These are phyloP conservation scores for Quercus wislizeni DNA, from an alignment of 306 rosid genomes.

Conservation along the genomic window DNA sequence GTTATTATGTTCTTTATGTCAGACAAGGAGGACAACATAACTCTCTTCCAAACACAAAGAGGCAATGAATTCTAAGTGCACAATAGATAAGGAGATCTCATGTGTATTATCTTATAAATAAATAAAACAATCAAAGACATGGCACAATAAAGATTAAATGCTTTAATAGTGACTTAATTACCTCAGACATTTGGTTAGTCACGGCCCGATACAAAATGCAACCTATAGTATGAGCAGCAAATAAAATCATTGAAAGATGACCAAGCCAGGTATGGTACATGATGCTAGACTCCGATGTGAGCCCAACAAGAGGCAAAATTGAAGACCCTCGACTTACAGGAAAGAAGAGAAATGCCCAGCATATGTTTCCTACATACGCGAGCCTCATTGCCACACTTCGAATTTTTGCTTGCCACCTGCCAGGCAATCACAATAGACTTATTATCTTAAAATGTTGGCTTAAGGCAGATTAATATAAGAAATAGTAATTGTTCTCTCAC, in stretches of 20 bases:
- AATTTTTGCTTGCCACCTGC: conserved; percentile 69
- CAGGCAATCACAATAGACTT: not conserved
- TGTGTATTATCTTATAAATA: too few relatives aligned
- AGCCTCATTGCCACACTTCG: conserved; percentile 61
- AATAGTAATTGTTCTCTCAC: too few relatives aligned
- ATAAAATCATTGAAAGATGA: conserved; percentile 55
- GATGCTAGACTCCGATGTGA: conserved; percentile 65
- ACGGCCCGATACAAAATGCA: conserved; percentile 61
- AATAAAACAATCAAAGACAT: too few relatives aligned
- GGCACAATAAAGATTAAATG: not conserved
- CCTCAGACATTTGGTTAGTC: conserved; percentile 53
- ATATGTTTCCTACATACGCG: conserved; percentile 64
- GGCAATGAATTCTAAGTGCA: not conserved
- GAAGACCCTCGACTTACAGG: conserved; percentile 71
- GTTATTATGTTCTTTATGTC: not conserved
- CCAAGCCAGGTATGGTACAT: conserved; percentile 80
- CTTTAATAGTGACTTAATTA: not conserved
- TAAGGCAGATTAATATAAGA: too few relatives aligned
- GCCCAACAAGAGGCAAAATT: conserved; percentile 53
- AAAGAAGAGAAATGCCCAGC: conserved; percentile 78
- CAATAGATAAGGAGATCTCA: too few relatives aligned
- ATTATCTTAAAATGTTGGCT: not conserved
- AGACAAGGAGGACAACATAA: not conserved
- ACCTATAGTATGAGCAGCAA: conserved; percentile 50
- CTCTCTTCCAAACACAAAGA: not conserved